These are phyloP conservation scores for Populus hybrid DNA, from an alignment of 441 rosid species.

Conservation along the genomic window DNA sequence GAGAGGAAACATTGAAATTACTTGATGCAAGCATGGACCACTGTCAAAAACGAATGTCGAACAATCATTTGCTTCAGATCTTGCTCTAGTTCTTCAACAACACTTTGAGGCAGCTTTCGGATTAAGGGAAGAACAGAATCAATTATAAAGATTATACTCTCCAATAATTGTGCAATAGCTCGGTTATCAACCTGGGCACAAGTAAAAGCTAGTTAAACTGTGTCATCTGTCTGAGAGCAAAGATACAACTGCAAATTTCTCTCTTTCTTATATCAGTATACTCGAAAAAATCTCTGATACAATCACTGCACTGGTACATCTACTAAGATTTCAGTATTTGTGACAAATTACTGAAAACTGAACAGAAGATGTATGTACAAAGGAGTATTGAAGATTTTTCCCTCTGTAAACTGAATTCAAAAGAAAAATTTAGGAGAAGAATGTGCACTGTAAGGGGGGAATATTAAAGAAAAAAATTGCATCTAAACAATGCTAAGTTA, in stretches of 20 bases:
- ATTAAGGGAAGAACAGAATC: slow-evolving; percentile 86
- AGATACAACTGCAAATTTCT: not conserved
- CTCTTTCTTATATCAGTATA: not conserved
- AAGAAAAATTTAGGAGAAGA: not conserved
- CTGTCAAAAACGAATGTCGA: slow-evolving; percentile 94
- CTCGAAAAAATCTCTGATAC: not conserved
- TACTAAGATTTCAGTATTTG: not conserved
- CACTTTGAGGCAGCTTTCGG: slow-evolving; percentile 73
- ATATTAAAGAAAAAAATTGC: not conserved
- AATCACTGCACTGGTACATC: not conserved
- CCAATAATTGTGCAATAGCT: slow-evolving; percentile 81
- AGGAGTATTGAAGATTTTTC: not conserved
- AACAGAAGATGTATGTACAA: not conserved
- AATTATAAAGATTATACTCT: slow-evolving; percentile 90
- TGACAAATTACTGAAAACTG: not conserved
- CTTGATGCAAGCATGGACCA: slow-evolving; percentile 99
- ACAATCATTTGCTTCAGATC: slow-evolving; percentile 96
- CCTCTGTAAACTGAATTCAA: not conserved
- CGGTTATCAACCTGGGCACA: slow-evolving; percentile 80
- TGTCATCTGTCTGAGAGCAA: not conserved
- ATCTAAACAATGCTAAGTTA: not conserved
- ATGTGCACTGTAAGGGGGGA: not conserved
- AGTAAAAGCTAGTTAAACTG: slow-evolving; percentile 25
- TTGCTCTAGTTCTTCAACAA: slow-evolving; percentile 90
- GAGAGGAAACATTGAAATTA: slow-evolving; percentile 32